These are phyloP conservation scores for Pseudozyma sp. DNA, from an alignment of 1,284 basidiomycete species.

Conservation along the genomic window DNA sequence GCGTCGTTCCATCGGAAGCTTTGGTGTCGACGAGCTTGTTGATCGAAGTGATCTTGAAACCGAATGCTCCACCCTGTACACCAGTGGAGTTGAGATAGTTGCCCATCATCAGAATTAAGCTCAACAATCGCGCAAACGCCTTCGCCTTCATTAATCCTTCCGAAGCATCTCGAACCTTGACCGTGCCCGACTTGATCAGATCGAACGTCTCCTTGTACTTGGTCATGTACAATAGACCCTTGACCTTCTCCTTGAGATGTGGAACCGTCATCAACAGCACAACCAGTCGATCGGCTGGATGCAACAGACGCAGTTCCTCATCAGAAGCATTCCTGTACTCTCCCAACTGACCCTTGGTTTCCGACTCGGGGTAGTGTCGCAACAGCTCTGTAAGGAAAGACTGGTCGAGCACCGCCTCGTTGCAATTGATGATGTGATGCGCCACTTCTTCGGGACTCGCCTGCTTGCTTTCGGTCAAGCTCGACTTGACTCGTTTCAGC, in stretches of 20 bases:
- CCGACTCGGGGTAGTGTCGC: constrained; percentile 67
- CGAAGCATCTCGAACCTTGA: constrained; percentile 58
- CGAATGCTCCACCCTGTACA: constrained; percentile 95
- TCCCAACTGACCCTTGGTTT: constrained; percentile 68
- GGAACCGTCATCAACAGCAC: constrained; percentile 96
- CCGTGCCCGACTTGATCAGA: constrained; percentile 51
- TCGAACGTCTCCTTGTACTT: constrained; percentile 66
- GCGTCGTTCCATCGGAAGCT: constrained; percentile 83
- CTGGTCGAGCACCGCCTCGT: constrained; percentile 66
- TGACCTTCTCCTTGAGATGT: constrained; percentile 87
- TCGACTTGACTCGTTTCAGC: constrained; percentile 35
- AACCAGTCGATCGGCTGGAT: constrained; percentile 95
- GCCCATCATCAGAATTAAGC: constrained; percentile 85
- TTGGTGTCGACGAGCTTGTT: constrained; percentile 99
- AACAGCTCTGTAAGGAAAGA: constrained; percentile 66
- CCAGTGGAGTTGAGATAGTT: constrained; percentile 99
- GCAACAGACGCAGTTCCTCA: constrained; percentile 87
- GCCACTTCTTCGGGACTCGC: constrained; percentile 68
- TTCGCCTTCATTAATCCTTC: constrained; percentile 64
- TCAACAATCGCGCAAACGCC: constrained; percentile 61
- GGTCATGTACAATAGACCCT: constrained; percentile 86
- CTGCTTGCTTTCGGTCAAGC: constrained; percentile 58
- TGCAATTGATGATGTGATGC: constrained; percentile 67
- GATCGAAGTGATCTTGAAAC: constrained; percentile 96
- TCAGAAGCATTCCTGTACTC: constrained; percentile 83